Percentiles rank a stretch among this genome's conserved stretches.
These are phyloP conservation scores for Byssothecium circinans DNA, from an alignment of 2,329 filamentous ascomycete species.

Conservation along the genomic window DNA sequence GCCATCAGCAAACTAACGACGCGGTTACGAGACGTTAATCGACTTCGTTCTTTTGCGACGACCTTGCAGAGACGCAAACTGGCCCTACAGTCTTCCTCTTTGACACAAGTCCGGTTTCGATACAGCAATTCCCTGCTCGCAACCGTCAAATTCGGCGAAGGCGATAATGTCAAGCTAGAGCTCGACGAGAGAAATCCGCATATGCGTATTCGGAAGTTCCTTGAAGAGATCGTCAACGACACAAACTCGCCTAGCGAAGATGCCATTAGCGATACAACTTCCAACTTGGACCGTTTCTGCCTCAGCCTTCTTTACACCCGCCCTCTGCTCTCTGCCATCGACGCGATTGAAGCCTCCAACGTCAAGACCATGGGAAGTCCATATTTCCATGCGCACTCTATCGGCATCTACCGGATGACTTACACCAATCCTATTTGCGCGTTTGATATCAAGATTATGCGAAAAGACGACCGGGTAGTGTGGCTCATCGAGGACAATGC, in stretches of 20 bases:
- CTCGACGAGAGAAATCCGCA: slow-evolving; percentile 69
- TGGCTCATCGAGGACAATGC: slow-evolving; percentile 45
- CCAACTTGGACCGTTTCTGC: slow-evolving; percentile 58
- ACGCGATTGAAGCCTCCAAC: slow-evolving; percentile 59
- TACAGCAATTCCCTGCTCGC: slow-evolving; percentile 63
- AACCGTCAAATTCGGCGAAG: slow-evolving; percentile 58
- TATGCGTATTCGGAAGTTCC: slow-evolving; percentile 61
- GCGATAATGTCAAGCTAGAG: slow-evolving; percentile 55
- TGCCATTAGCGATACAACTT: slow-evolving; percentile 54
- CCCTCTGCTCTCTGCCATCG: slow-evolving; percentile 64
- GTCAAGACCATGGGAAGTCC: slow-evolving; percentile 30
- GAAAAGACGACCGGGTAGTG: slow-evolving; percentile 33
- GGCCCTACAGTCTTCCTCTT: slow-evolving; percentile 62
- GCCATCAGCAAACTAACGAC: slow-evolving; percentile 62
- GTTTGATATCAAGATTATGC: slow-evolving; percentile 42
- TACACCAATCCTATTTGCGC: slow-evolving; percentile 46
- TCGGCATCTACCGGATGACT: slow-evolving; percentile 42
- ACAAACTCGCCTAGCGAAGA: slow-evolving; percentile 58
- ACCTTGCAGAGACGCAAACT: slow-evolving; percentile 61
- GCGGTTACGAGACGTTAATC: slow-evolving; percentile 67
- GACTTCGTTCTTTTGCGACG: slow-evolving; percentile 69
- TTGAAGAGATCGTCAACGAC: slow-evolving; percentile 62
- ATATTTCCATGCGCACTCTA: slow-evolving; percentile 36
- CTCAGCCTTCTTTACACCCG: slow-evolving; percentile 63
- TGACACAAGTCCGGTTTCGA: slow-evolving; percentile 63